Conservation (phyloP, 176 grass and related monocot genomes). For the Oryza meyeriana region DNA sequence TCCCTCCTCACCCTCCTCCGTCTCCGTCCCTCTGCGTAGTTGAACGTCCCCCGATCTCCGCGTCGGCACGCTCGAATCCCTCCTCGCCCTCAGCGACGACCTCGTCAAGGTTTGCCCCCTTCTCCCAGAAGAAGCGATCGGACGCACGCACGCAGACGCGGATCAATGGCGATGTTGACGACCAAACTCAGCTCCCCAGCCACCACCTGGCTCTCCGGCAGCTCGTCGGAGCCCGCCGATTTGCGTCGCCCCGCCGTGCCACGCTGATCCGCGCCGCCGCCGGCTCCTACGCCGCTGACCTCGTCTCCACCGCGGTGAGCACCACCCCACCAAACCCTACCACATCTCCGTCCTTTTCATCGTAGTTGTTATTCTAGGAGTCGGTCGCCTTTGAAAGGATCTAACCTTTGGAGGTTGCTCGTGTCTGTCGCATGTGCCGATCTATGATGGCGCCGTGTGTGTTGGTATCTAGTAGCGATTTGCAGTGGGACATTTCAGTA, state of each 20-base stretch:
- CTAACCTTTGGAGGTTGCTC: conserved; percentile 7
- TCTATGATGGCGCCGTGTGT: background rate
- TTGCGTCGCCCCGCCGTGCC: conserved; percentile 31
- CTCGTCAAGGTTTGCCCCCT: conserved; percentile 57
- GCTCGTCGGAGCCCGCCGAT: conserved; percentile 13
- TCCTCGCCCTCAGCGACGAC: conserved; percentile 92
- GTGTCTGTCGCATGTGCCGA: conserved; percentile 4
- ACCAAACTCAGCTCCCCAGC: conserved; percentile 49
- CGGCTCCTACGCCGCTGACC: conserved; percentile 79
- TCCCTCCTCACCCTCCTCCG: background rate
- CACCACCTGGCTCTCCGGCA: conserved; percentile 26
- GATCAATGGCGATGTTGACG: conserved; percentile 49
- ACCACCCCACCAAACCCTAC: background rate
- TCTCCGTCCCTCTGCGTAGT: conserved; percentile 44
- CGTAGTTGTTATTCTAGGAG: background rate
- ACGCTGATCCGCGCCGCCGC: conserved; percentile 56
- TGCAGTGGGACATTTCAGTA: conserved; percentile 1
- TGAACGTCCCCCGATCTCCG: conserved; percentile 75
- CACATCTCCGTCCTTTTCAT: background rate
- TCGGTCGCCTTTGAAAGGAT: background rate
- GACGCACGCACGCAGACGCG: background rate
- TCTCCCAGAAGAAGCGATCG: background rate
- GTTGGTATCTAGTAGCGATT: conserved; percentile 39
- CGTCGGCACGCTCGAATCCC: conserved; percentile 90
- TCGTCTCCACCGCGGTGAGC: conserved; percentile 92